Evolutionary conservation across 371 early-diverging fungal genomes (phyloP), one percentile per base, ranked within the genome.

Genomic region (Batrachochytrium dendrobatidis): DNA sequence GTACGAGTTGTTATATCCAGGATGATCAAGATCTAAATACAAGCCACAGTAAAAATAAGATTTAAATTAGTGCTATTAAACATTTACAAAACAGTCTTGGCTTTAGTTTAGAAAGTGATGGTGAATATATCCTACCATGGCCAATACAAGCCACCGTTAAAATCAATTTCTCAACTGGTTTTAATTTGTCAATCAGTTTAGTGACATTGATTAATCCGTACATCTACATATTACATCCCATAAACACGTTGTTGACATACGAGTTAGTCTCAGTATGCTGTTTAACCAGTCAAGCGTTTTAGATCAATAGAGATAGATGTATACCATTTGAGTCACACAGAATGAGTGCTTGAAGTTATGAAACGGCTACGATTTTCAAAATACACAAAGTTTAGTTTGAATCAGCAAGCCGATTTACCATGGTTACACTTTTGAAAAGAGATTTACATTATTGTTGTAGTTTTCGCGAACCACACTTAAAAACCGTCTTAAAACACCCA

Each of bases 331-430:
- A 17, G 79, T 72, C n/a, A 79, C 79, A 51, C 79, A 76, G 50
- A 79, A 79, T 57, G 72, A 71, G 51, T 79, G 79, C 26, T 68
- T 59, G 58, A 79, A 79, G 58, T 79, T 79, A 59, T 79, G 79
- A 61, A 79, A 79, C 10, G 74, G 72, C 63, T 61, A 24, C 5
- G 39, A 15, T 17, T 39, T 39, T 20, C 39, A 39, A 39, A 17
- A 15, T 39, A 17, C 17, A 17, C 39, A 39, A 39, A 17, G 17
- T 39, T 20, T 17, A 39, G 39, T 39, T 20, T 17, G 20, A 39
- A 39, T 20, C 20, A 39, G 39, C 39, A 39, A 17, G 39, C 20
- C 15, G 15, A 39, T 20, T 17, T 39, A 39, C 20, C 15, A 20
- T 39, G 20, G 39, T 20, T 17, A 39, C 20, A 24, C 24, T 51